phyloP scores from a whole-genome alignment of 1,139 yeast genomes.

The Geotrichum histeridarum region DNA sequence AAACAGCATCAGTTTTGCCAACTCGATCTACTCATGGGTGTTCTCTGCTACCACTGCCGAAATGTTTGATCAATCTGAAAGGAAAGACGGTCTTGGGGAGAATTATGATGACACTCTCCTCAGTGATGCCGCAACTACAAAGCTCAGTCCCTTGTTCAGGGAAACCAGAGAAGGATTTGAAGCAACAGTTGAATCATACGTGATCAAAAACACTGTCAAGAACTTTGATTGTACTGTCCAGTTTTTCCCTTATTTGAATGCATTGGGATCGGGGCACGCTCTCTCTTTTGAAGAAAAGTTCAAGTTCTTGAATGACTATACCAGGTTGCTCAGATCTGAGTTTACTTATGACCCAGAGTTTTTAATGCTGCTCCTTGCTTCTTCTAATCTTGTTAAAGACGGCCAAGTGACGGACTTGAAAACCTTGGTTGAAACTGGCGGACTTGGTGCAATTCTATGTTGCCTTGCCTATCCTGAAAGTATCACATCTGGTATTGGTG shows the following conservation, averaged over 20 bases:
- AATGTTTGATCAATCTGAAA: constrained; percentile 14
- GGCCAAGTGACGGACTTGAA: constrained; percentile 45
- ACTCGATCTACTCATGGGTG: constrained; percentile 19
- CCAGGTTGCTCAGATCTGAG: constrained; percentile 17
- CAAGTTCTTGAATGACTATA: constrained; percentile 13
- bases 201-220: constrained; percentile 48
- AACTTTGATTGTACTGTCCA: constrained; percentile 33
- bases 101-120: constrained; percentile 13
- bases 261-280: background rate
- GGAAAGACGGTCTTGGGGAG: constrained; percentile 11
- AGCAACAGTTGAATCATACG: constrained; percentile 51
- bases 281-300: constrained; percentile 15
- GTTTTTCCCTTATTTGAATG: constrained; percentile 17
- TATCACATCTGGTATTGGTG: constrained; percentile 3
- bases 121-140: constrained; percentile 16
- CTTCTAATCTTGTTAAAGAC: constrained; percentile 29
- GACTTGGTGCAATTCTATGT: constrained; percentile 54
- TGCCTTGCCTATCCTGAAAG: constrained; percentile 37
- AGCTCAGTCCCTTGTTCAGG: constrained; percentile 40
- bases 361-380: constrained; percentile 31
- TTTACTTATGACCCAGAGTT: constrained; percentile 32
- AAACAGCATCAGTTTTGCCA: constrained; percentile 17
- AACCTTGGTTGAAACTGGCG: constrained; percentile 52
- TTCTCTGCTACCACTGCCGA: constrained; percentile 18
- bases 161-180: constrained; percentile 48